These are phyloP conservation scores for Scytalidium sp. DNA, from an alignment of 2,329 filamentous ascomycete genomes.

Conservation along the genomic window DNA sequence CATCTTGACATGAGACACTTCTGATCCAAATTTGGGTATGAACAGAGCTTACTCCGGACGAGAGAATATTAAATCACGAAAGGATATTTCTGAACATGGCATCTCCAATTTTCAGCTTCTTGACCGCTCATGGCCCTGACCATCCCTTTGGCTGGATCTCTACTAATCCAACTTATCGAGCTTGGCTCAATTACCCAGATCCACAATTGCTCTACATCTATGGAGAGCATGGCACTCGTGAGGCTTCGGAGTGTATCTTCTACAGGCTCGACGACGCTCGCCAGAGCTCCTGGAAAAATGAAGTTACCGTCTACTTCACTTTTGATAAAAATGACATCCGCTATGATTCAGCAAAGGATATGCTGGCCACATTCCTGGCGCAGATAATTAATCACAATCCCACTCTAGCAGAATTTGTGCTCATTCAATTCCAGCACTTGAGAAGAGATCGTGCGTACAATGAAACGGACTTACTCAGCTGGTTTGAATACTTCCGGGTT, in stretches of 20 bases:
- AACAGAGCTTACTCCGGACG: neutral
- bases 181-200: neutral
- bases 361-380: constrained; percentile 6
- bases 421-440: neutral
- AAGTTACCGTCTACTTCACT: constrained; percentile 5
- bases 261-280: neutral
- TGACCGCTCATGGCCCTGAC: neutral
- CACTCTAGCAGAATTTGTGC: neutral
- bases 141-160: constrained; percentile 1
- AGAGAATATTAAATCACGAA: neutral
- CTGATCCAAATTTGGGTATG: neutral
- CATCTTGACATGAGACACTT: neutral
- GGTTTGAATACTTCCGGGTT: neutral
- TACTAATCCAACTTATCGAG: neutral
- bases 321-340: constrained; percentile 6
- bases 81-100: neutral
- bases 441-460: neutral
- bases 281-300: neutral
- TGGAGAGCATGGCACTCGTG: neutral
- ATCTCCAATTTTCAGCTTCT: neutral
- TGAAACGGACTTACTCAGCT: neutral
- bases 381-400: constrained; percentile 5
- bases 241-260: constrained; percentile 2
- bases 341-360: constrained; percentile 1
- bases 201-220: neutral